Conservation (phyloP, 345 rosid species). For the Aquilaria sinensis region DNA sequence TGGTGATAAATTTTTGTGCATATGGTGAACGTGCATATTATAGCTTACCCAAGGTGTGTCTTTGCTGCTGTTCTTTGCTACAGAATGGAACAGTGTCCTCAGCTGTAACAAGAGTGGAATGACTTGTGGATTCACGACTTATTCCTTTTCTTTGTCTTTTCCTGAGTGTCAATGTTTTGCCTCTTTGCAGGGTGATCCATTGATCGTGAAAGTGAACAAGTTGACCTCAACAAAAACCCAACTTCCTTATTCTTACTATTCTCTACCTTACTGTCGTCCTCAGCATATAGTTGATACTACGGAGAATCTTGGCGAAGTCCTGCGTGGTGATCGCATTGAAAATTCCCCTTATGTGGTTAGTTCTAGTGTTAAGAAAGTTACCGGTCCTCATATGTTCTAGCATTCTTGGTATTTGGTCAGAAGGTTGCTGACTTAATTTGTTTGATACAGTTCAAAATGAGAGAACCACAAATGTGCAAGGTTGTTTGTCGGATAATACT, state of each 20-base stretch:
- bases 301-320: conserved; percentile 96
- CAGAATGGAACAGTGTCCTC: too few species aligned
- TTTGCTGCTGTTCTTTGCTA: too few species aligned
- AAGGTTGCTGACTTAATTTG: conserved; percentile 12
- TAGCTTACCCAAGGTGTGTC: too few species aligned
- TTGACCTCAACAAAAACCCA: conserved; percentile 88
- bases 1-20: too few species aligned
- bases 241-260: conserved; percentile 82
- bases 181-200: conserved; percentile 53
- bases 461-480: conserved; percentile 65
- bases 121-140: too few species aligned
- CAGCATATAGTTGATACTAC: conserved; percentile 60
- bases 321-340: conserved; percentile 87
- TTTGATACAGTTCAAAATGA: conserved; percentile 69
- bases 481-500: conserved; percentile 46
- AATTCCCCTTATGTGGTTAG: conserved; percentile 80
- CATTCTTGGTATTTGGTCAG: not conserved
- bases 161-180: not conserved
- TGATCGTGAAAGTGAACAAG: conserved; percentile 90
- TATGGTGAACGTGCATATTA: too few species aligned
- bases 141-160: too few species aligned
- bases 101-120: too few species aligned
- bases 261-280: conserved; percentile 68
- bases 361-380: not conserved
- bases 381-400: not conserved